A percentile compares a stretch with the other conserved stretches of the same genome.
Evolutionary conservation across 2,329 filamentous ascomycete genomes (phyloP).

Genomic region (Atkinsonella hypoxylon): DNA sequence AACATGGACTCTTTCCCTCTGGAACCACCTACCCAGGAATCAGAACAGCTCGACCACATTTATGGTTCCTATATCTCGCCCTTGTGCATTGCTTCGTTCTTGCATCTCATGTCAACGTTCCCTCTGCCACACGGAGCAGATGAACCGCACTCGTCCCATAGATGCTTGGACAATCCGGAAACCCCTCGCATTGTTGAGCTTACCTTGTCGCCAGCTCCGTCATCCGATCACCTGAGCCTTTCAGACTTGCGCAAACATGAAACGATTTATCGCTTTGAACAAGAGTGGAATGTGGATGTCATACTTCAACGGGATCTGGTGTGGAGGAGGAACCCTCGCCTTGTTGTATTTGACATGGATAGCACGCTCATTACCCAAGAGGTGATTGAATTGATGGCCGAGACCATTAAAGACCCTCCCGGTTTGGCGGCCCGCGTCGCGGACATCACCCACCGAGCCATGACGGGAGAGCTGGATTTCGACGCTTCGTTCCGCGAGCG

Average conservation of each 20-base stretch:
- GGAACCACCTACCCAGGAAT: constrained; percentile 42
- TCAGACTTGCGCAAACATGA: constrained; percentile 68
- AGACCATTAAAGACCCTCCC: constrained; percentile 53
- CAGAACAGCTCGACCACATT: constrained; percentile 48
- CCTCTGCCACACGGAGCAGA: constrained; percentile 39
- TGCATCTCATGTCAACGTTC: constrained; percentile 53
- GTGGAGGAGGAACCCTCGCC: constrained; percentile 66
- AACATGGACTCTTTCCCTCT: constrained; percentile 47
- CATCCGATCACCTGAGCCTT: constrained; percentile 51
- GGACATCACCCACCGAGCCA: constrained; percentile 82
- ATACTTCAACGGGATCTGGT: constrained; percentile 62
- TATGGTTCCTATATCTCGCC: constrained; percentile 56
- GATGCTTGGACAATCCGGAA: constrained; percentile 48
- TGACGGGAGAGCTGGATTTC: constrained; percentile 94
- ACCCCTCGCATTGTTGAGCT: constrained; percentile 56
- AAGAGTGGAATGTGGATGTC: constrained; percentile 80
- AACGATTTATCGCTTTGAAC: constrained; percentile 71
- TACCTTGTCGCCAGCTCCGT: constrained; percentile 47
- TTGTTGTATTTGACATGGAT: constrained; percentile 98
- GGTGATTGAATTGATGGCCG: constrained; percentile 90
- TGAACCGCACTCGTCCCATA: constrained; percentile 48
- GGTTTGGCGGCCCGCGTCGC: constrained; percentile 75
- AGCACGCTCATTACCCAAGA: constrained; percentile 95
- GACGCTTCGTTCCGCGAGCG: constrained; percentile 70
- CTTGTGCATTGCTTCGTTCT: constrained; percentile 52